These are phyloP conservation scores for Claviceps quebecensis DNA, from an alignment of 2,329 filamentous ascomycete species.

Conservation along the genomic window DNA sequence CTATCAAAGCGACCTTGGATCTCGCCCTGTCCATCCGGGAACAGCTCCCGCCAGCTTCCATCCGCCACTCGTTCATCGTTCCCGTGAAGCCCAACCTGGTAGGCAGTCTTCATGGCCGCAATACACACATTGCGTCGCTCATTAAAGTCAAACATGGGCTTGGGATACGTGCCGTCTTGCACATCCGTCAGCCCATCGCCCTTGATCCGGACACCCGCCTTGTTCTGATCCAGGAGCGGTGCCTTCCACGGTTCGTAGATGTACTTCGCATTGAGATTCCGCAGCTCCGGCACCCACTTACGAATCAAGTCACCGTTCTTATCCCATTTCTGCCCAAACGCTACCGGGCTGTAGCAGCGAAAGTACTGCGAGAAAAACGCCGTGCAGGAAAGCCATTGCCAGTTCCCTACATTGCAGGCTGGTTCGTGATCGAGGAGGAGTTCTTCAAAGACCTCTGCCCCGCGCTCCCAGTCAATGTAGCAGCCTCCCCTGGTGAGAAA, in stretches of 20 bases:
- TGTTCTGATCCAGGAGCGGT: constrained; percentile 51
- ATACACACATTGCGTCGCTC: constrained; percentile 49
- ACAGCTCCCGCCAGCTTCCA: constrained; percentile 39
- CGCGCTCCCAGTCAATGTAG: constrained; percentile 67
- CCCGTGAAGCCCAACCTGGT: constrained; percentile 49
- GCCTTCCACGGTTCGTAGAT: constrained; percentile 75
- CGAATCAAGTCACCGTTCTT: constrained; percentile 50
- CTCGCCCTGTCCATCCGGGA: constrained; percentile 24
- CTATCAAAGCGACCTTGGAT: constrained; percentile 24
- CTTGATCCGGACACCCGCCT: constrained; percentile 48
- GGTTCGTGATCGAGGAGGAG: constrained; percentile 62
- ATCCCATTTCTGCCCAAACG: constrained; percentile 67
- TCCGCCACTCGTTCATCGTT: constrained; percentile 46
- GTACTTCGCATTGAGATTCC: constrained; percentile 47
- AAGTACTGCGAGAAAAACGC: constrained; percentile 64
- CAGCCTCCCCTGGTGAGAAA: constrained; percentile 70
- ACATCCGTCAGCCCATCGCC: constrained; percentile 33
- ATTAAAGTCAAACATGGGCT: constrained; percentile 65
- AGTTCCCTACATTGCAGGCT: constrained; percentile 61
- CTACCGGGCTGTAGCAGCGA: constrained; percentile 54
- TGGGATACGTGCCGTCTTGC: constrained; percentile 46
- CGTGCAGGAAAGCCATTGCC: constrained; percentile 65
- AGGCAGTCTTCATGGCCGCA: constrained; percentile 56
- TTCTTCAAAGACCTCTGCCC: constrained; percentile 66
- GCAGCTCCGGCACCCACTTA: constrained; percentile 54